Evolutionary conservation across 2,329 filamentous ascomycete species (phyloP).

Genomic region (Endocalyx cinctus): DNA sequence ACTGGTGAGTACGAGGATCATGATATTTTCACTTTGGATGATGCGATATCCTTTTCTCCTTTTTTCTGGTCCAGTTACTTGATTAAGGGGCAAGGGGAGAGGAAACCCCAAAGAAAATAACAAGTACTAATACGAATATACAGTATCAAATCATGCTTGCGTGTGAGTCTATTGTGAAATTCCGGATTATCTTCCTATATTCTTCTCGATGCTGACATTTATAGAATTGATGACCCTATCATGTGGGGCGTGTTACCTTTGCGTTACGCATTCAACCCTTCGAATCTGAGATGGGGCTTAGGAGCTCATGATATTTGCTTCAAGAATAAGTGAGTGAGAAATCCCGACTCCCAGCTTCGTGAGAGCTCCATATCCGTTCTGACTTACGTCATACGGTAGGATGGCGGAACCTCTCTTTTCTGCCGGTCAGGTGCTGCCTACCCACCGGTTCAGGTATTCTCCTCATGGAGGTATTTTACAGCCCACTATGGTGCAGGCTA

Average conservation of each 20-base stretch:
- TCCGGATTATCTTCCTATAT: no score
- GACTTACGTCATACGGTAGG: slow-evolving; percentile 38
- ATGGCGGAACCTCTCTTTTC: slow-evolving; percentile 74
- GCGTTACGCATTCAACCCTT: slow-evolving; percentile 64
- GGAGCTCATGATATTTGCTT: slow-evolving; percentile 97
- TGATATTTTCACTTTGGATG: no score
- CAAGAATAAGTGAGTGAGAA: slow-evolving; percentile 62
- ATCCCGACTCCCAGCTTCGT: neutral
- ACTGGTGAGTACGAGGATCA: slow-evolving; percentile 56
- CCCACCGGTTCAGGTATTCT: slow-evolving; percentile 76
- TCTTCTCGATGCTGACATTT: no score
- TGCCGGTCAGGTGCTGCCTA: slow-evolving; percentile 84
- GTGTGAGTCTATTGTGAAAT: slow-evolving; percentile 70
- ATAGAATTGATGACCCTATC: slow-evolving; percentile 85
- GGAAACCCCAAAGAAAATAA: no score
- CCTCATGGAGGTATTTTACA: slow-evolving; percentile 81
- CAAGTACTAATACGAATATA: no score
- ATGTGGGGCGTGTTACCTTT: slow-evolving; percentile 87
- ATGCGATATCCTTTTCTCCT: no score
- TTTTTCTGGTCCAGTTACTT: no score
- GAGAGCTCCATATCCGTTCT: neutral
- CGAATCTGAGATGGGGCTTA: slow-evolving; percentile 80
- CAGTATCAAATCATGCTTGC: slow-evolving; percentile 86
- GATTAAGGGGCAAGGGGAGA: no score
- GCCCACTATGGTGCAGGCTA: slow-evolving; percentile 78